Conservation (phyloP, 768 basidiomycete genomes). For the Gloeostereum incarnatum region DNA sequence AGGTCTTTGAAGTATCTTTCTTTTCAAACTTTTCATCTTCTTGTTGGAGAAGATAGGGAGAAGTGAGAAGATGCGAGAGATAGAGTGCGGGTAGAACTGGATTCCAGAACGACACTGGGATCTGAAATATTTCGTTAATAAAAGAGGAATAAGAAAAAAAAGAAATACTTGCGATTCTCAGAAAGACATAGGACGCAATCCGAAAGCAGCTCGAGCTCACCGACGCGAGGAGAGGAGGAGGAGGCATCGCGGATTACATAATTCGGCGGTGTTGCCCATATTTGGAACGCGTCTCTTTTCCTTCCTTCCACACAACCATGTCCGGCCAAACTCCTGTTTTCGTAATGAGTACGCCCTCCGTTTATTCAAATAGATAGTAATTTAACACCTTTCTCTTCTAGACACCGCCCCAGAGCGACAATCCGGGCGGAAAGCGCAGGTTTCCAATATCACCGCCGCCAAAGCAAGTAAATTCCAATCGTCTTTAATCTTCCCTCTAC, state of each 20-base stretch:
- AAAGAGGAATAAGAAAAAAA: neutral
- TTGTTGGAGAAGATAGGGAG: neutral
- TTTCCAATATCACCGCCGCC: conserved; percentile 94
- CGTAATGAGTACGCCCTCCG: conserved; percentile 57
- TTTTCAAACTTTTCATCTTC: neutral
- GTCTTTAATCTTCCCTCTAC: conserved; percentile 1
- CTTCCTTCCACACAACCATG: conserved; percentile 20
- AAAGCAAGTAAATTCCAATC: conserved; percentile 49
- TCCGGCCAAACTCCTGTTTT: conserved; percentile 71
- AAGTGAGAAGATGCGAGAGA: neutral
- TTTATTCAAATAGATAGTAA: neutral
- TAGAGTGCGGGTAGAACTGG: neutral
- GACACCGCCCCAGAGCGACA: conserved; percentile 93
- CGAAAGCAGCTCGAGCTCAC: conserved; percentile 24
- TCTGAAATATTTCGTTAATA: too few species aligned
- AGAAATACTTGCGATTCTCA: conserved; percentile 29
- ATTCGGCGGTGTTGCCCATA: too few species aligned
- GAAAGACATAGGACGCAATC: conserved; percentile 34
- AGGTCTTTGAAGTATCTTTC: neutral
- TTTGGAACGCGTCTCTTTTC: too few species aligned
- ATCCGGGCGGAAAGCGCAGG: conserved; percentile 91
- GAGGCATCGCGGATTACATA: too few species aligned
- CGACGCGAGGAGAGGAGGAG: conserved; percentile 15
- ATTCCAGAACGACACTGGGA: neutral
- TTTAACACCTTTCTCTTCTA: conserved; percentile 18